phyloP scores from a whole-genome alignment of 2,329 filamentous ascomycete genomes.

The Trichoderma breve region DNA sequence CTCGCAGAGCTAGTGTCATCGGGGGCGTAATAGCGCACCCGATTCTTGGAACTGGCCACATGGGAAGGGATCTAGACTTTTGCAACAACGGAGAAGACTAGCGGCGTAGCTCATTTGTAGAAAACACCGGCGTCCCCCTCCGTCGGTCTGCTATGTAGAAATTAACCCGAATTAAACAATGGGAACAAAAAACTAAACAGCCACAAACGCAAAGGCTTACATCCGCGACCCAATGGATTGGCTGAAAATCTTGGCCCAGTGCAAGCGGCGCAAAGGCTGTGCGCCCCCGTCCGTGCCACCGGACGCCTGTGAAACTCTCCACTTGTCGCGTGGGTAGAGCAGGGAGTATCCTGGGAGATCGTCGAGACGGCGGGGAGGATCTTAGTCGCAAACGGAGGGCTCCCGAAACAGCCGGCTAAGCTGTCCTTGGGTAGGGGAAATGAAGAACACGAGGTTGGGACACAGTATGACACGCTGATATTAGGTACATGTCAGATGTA shows the following conservation, averaged over 20 bases:
- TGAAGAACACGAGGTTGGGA: neutral
- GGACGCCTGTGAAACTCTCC: conserved; percentile 9
- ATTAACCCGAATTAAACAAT: neutral
- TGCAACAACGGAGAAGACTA: neutral
- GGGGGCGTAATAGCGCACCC: neutral
- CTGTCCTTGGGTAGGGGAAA: neutral
- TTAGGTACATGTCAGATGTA: neutral
- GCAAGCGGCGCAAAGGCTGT: neutral
- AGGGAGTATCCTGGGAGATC: conserved; percentile 21
- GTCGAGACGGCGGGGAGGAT: conserved; percentile 17
- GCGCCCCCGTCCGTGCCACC: conserved; percentile 4
- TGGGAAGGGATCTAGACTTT: neutral
- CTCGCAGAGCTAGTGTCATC: neutral
- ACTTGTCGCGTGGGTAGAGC: conserved; percentile 21
- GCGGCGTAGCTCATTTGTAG: neutral
- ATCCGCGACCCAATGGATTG: neutral
- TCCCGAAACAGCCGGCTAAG: conserved; percentile 7
- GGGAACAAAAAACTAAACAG: neutral
- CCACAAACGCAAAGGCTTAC: conserved; percentile 3
- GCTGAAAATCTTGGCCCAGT: neutral
- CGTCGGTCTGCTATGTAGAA: neutral
- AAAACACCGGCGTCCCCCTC: neutral
- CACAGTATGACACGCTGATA: neutral
- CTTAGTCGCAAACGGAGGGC: conserved; percentile 13
- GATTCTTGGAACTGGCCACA: neutral